phyloP scores from a whole-genome alignment of 345 rosid genomes.

The Nephelium lappaceum region DNA sequence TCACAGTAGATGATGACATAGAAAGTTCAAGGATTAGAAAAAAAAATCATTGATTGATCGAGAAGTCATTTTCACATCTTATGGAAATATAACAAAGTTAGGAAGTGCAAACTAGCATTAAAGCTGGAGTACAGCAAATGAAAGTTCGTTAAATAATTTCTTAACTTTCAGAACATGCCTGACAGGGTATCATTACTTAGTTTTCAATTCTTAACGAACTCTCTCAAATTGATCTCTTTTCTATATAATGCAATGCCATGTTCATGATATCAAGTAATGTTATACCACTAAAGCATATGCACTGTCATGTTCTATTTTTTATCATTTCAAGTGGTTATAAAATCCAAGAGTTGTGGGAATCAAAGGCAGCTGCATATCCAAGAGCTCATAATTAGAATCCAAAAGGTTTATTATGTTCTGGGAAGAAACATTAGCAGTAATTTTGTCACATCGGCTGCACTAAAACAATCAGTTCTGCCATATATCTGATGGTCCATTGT shows the following conservation, averaged over 20 bases:
- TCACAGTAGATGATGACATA: not conserved
- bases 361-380: not conserved
- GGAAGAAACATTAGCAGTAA: conserved; percentile 41
- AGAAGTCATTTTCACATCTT: not conserved
- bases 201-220: not conserved
- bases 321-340: not conserved
- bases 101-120: not conserved
- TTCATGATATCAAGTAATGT: not conserved
- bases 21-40: not conserved
- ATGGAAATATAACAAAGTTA: not conserved
- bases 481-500: not conserved
- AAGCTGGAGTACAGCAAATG: not conserved
- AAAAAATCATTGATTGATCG: not conserved
- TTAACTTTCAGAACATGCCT: not conserved
- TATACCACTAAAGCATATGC: not conserved
- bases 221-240: not conserved
- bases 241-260: not conserved
- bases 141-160: not conserved
- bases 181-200: not conserved
- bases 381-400: not conserved
- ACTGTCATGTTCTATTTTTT: not conserved
- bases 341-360: not conserved
- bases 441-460: conserved; percentile 68
- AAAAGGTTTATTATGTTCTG: not conserved
- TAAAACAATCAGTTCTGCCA: conserved; percentile 3